Base-by-base conservation (phyloP, 306 rosid genomes). In the Cucurbita pepo region DNA sequence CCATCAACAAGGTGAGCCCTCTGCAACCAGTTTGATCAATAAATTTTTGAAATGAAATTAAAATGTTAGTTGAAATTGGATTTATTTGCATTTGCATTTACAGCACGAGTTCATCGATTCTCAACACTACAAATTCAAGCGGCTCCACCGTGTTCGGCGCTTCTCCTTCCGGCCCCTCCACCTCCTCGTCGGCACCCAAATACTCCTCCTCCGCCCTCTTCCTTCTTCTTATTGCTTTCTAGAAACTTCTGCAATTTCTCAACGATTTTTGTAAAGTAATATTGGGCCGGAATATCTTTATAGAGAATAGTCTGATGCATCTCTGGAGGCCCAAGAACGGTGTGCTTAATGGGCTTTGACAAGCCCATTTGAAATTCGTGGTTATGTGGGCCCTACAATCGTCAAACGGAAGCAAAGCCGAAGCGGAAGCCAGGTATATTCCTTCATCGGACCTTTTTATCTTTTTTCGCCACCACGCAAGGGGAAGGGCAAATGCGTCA, bases 111-210 rank as follows among this genome's bases (percentile, higher is more conserved):
- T 74, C 77, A 45, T 13, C 77, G 7, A n/a, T 74, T 3, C 18
- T 74, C 7, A 74, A 74, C 58, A 74, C 77, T 1, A 74, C 77
- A 44, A 74, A 59, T 60, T 74, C 69, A 19, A 57, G 41, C 4
- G 77, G 77, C n/a, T 74, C 70, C 50, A 74, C 69, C 8, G 77
- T 74, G 52, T 74, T 57, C 18, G 77, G 77, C 4, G 77, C 70
- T 5, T 58, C 58, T 7, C 77, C 77, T 74, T 5, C 70, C 6
- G 52, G 63, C 54, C 77, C 77, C 6, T 22, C 77, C 16, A 7
- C 77, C 12, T 73, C 77, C 53, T 50, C 53, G n/a, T 13, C 70
- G 0, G 44, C 70, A 58, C 36, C 16, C 36, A 11, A 3, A 9
- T 50, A 4, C 14, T 50, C n/a, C 18, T 25, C 25, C 25, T 43